Evolutionary conservation across 2,329 filamentous ascomycete genomes (phyloP).

Genomic region (Amauroascus verrucosus): DNA sequence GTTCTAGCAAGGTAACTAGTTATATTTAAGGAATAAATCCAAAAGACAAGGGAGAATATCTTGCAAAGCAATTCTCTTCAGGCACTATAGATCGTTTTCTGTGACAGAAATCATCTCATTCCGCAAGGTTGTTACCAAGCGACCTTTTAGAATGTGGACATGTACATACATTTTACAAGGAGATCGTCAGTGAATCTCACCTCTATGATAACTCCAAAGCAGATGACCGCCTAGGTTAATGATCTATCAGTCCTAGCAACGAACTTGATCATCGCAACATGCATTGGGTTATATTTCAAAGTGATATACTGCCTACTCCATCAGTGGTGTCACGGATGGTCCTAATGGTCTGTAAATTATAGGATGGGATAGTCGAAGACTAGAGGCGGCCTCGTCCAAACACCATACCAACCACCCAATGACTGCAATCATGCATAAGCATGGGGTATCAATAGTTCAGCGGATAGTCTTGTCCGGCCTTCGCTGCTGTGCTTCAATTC

Average conservation of each 20-base stretch:
- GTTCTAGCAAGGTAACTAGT: neutral
- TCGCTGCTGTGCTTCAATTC: neutral
- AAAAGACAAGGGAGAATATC: neutral
- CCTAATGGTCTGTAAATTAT: neutral
- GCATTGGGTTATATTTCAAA: neutral
- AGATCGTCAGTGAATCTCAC: too few relatives aligned
- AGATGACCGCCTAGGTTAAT: too few relatives aligned
- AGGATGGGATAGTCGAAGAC: neutral
- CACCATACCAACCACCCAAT: neutral
- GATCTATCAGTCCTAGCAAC: too few relatives aligned
- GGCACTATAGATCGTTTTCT: too few relatives aligned
- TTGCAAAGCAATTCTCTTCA: neutral
- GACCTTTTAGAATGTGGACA: too few relatives aligned
- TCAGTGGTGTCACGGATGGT: neutral
- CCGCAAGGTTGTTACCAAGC: too few relatives aligned
- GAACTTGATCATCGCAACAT: too few relatives aligned
- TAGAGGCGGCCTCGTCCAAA: slow-evolving; percentile 1
- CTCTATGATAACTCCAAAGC: too few relatives aligned
- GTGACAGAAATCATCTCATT: too few relatives aligned
- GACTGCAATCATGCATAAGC: slow-evolving; percentile 8
- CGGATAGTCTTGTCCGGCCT: neutral
- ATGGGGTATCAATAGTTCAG: neutral
- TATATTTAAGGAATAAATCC: neutral
- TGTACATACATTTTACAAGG: too few relatives aligned
- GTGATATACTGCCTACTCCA: neutral